phyloP scores from a whole-genome alignment of 441 rosid species.

The Populus hybrid region DNA sequence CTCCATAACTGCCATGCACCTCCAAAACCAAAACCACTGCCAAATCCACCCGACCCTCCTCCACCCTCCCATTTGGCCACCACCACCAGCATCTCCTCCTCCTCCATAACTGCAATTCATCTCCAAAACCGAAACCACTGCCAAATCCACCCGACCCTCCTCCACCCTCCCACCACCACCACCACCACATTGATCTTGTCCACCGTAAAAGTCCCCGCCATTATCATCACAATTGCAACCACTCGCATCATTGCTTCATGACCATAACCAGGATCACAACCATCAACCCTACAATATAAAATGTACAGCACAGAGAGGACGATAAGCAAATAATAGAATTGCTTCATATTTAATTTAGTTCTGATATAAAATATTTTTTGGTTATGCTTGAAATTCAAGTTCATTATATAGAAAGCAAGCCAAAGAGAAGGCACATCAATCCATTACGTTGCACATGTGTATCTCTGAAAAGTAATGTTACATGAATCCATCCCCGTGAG shows the following conservation, averaged over 20 bases:
- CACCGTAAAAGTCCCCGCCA: neutral
- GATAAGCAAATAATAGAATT: neutral
- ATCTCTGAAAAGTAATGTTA: neutral
- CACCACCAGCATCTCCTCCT: too few relatives aligned
- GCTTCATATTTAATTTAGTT: conserved; percentile 3
- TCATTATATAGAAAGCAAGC: conserved; percentile 7
- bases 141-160: too few relatives aligned
- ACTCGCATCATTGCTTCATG: neutral
- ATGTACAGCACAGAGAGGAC: neutral
- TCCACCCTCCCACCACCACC: too few relatives aligned
- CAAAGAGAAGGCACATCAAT: neutral
- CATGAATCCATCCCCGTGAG: neutral
- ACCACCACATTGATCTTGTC: neutral
- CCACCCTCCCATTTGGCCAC: neutral
- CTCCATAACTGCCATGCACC: conserved; percentile 2
- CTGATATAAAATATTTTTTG: too few relatives aligned
- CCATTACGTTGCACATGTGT: neutral
- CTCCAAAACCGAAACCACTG: too few relatives aligned
- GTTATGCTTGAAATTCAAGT: too few relatives aligned
- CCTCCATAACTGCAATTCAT: too few relatives aligned
- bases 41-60: neutral
- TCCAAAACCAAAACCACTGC: conserved; percentile 5
- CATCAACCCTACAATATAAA: neutral
- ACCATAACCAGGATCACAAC: neutral
- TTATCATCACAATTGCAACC: neutral